Evolutionary conservation across 495 filamentous ascomycete species (phyloP), one percentile per base, ranked within the genome.

Genomic region (Neurospora sp.): DNA sequence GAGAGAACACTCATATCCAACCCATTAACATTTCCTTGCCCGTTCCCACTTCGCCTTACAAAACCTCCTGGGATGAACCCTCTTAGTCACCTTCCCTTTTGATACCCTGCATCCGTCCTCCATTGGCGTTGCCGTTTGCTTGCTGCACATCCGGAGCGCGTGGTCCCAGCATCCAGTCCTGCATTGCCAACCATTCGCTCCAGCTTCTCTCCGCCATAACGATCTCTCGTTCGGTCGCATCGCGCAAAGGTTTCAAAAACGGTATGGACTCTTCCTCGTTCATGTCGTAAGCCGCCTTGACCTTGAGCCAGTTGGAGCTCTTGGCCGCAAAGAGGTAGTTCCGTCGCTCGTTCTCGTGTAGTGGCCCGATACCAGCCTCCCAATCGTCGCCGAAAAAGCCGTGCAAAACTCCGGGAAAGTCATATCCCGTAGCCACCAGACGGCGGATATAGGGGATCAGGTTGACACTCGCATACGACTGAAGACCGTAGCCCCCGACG

Each of bases 301-400:
- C 93, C 38, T 86, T 87, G 20, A 93, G 86, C 94, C 94, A 99
- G 53, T 89, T 93, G 8, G 90, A 91, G 76, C 92, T 94, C 83
- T 98, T 99, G 10, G 94, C 94, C 0, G 94, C 93, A 77, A 98
- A 98, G 35, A 99, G 86, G 78, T 95, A 99, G 78, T 99, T 99
- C 69, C 94, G 88, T 48, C 96, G 87, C 80, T 99, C 96, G 77
- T 91, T 90, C 78, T 98, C 93, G 78, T 97, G 93, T 41, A 98
- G 79, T 4, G 91, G 88, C 0, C 93, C 92, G 41, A 98, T 84
- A 3, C 96, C 96, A 9, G 84, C 79, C 18, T 83, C 80, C 93
- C 94, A 99, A 76, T 97, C 92, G 74, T 98, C 93, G 8, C 96
- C 96, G 78, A 99, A 99, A 84, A 97, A 97, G 40, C 94, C 93